Percentiles rank a stretch among this genome's conserved stretches.
Evolutionary conservation across 78 protist genomes (phyloP).

Genomic region (Capsaspora owczarzaki): DNA sequence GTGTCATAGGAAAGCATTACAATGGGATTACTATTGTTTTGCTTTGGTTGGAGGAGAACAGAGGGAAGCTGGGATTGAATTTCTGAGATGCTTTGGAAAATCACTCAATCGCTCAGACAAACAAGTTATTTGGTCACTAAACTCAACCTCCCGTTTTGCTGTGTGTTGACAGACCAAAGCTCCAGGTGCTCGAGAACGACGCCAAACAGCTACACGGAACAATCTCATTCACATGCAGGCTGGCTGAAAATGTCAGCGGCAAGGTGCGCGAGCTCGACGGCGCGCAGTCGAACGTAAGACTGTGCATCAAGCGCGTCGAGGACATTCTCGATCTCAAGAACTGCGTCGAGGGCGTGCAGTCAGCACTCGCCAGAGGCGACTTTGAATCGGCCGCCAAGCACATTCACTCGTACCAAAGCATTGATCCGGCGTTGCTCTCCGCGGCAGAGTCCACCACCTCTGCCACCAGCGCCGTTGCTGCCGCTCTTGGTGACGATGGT

Average conservation of each 20-base stretch:
- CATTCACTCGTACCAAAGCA: slow-evolving; percentile 3
- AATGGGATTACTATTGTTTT: too few relatives aligned
- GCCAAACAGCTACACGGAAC: background rate
- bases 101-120: background rate
- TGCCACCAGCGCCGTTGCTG: too few relatives aligned
- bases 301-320: background rate
- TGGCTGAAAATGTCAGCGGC: background rate
- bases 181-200: background rate
- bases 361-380: background rate
- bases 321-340: background rate
- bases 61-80: too few relatives aligned
- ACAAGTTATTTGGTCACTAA: background rate
- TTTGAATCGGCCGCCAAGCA: background rate
- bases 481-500: too few relatives aligned
- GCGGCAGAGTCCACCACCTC: too few relatives aligned
- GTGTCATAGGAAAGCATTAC: background rate
- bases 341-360: background rate
- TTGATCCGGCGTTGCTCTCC: too few relatives aligned
- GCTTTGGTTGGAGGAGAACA: background rate
- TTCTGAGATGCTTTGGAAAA: background rate
- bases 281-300: background rate
- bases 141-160: background rate
- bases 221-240: background rate
- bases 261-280: background rate
- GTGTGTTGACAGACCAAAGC: background rate